Evolutionary conservation across 2,329 filamentous ascomycete species (phyloP), one percentile per base, ranked within the genome.

Genomic region (Parastagonospora avenae): DNA sequence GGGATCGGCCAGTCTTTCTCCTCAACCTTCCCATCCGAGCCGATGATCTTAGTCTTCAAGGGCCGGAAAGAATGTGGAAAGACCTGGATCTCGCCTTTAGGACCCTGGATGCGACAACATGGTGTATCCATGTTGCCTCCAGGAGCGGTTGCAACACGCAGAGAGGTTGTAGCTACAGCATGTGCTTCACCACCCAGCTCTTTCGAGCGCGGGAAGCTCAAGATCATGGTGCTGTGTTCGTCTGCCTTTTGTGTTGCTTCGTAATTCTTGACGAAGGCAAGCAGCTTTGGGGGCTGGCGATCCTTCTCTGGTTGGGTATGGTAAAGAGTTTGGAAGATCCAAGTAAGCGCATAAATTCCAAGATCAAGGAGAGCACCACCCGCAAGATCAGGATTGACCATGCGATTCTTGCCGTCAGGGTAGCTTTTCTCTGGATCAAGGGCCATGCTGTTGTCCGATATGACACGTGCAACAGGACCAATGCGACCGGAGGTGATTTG

Each of bases 301-400:
- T 83, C 72, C 8, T 77, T 71, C 28, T 71, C 80, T 2, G 86
- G 81, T 67, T 92, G 88, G 2, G 89, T 85, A 72, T 92, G 90
- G 76, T 96, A 96, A 27, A 96, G 82, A 38, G 88, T 88, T 76
- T 96, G 91, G 81, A 93, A 95, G 6, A 94, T 83, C 92, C 92
- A 96, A 29, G 91, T 95, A 55, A 96, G 76, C 40, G 90, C 85
- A 78, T 96, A 96, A 73, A 96, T 89, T 54, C 92, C 92, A 50
- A 96, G 79, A 73, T 96, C 92, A 43, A 96, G 82, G 47, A 95
- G 78, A 2, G 87, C 88, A 46, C 92, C 92, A 28, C 92, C 92
- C 0, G 91, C 92, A 38, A 96, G 81, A 64, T 92, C 87, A 15
- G 82, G 81, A 74, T 95, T 95, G 56, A 96, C 83, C 85, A 96